phyloP scores from a whole-genome alignment of 306 rosid genomes.

The Cicer cuneatum region DNA sequence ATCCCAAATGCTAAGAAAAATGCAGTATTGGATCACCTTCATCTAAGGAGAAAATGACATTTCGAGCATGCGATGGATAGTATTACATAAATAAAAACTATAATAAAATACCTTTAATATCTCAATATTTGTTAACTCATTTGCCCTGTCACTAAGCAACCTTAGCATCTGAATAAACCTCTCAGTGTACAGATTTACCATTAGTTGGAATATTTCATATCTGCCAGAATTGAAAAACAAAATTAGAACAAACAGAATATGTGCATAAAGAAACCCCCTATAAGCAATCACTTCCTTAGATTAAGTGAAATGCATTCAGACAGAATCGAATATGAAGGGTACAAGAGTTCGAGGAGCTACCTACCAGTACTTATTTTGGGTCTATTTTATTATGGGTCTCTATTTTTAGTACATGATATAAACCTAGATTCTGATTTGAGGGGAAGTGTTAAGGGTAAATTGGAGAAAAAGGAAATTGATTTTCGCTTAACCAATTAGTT shows the following conservation, averaged over 20 bases:
- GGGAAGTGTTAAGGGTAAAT: conserved; percentile 6
- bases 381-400: neutral
- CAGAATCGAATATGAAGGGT: neutral
- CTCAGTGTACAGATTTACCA: conserved; percentile 96
- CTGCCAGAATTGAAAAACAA: conserved; percentile 58
- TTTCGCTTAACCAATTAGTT: conserved; percentile 3
- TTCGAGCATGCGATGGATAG: conserved; percentile 17
- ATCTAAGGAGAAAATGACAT: conserved; percentile 17
- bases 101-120: conserved; percentile 77
- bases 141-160: conserved; percentile 90
- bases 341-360: conserved; percentile 22
- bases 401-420: neutral
- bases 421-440: conserved; percentile 17
- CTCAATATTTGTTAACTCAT: conserved; percentile 86
- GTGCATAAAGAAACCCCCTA: conserved; percentile 25
- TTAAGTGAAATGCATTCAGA: conserved; percentile 16
- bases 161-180: conserved; percentile 98
- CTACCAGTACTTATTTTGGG: conserved; percentile 10
- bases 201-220: conserved; percentile 94
- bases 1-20: conserved; percentile 33
- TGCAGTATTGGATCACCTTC: conserved; percentile 1
- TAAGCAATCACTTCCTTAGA: conserved; percentile 16
- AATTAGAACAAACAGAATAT: conserved; percentile 39
- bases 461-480: conserved; percentile 10
- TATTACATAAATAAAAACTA: conserved; percentile 35